phyloP scores from a whole-genome alignment of 768 basidiomycete species.

The Psilocybe azurescens region DNA sequence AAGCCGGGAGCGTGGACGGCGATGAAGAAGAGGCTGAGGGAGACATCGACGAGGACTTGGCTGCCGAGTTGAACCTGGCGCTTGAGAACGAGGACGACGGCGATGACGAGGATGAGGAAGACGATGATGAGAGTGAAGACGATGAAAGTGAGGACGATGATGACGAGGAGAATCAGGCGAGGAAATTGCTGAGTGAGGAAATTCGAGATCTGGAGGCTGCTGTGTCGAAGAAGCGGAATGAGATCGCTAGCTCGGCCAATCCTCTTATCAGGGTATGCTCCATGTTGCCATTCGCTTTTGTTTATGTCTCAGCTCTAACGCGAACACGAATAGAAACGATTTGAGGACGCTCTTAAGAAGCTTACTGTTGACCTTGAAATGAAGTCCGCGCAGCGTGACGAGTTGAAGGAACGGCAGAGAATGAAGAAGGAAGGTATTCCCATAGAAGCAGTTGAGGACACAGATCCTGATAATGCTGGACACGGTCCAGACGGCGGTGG shows the following conservation, averaged over 20 bases:
- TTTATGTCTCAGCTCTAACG: conserved; percentile 2
- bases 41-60: conserved; percentile 88
- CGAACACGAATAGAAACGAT: conserved; percentile 68
- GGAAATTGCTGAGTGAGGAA: conserved; percentile 85
- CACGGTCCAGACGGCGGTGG: conserved; percentile 37
- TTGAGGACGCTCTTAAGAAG: conserved; percentile 92
- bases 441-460: conserved; percentile 43
- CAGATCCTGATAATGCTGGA: conserved; percentile 39
- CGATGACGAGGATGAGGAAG: conserved; percentile 73
- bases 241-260: conserved; percentile 84
- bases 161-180: conserved; percentile 78
- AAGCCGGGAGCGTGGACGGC: conserved; percentile 60
- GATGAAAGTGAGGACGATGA: conserved; percentile 85
- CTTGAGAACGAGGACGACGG: conserved; percentile 71
- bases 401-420: conserved; percentile 76
- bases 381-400: conserved; percentile 81
- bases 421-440: conserved; percentile 70
- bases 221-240: conserved; percentile 82
- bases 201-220: conserved; percentile 89
- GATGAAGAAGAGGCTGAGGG: conserved; percentile 75
- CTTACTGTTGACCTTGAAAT: conserved; percentile 84
- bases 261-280: conserved; percentile 78
- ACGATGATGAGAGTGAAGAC: conserved; percentile 54
- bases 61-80: conserved; percentile 87
- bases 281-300: background rate